These are phyloP conservation scores for Luffa aegyptiaca DNA, from an alignment of 306 rosid species.

Conservation along the genomic window DNA sequence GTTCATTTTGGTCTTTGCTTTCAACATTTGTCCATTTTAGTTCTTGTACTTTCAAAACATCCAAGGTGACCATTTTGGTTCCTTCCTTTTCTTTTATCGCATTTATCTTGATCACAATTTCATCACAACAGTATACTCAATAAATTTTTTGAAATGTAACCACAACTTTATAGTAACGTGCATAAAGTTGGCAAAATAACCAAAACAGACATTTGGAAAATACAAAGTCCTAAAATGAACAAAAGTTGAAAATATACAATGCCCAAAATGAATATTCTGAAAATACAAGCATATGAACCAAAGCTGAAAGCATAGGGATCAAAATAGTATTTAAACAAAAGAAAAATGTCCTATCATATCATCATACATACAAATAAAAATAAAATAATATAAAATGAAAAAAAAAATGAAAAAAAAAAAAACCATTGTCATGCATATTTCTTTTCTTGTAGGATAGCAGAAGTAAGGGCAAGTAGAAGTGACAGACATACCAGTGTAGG, in stretches of 20 bases:
- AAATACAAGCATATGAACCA: neutral
- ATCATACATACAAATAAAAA: neutral
- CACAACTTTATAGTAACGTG: too few relatives aligned
- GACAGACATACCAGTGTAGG: constrained; percentile 61
- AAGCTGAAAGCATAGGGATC: neutral
- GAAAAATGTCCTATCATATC: neutral
- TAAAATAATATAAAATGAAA: too few relatives aligned
- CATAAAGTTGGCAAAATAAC: neutral
- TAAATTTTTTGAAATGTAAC: neutral
- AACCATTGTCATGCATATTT: neutral
- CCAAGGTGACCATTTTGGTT: neutral
- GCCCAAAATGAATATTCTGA: neutral
- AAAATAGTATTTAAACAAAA: neutral
- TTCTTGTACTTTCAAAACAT: neutral
- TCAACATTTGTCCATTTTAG: neutral
- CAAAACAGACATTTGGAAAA: neutral
- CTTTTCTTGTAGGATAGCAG: neutral
- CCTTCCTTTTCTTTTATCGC: neutral
- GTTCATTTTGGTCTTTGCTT: neutral
- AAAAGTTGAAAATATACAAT: too few relatives aligned
- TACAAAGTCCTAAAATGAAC: neutral
- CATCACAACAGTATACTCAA: neutral
- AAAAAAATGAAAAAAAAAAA: too few relatives aligned
- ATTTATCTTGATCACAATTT: neutral
- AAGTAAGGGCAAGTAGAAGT: neutral